Evolutionary conservation across 805 yeast species (phyloP).

Genomic region (Candida tammaniensis): DNA sequence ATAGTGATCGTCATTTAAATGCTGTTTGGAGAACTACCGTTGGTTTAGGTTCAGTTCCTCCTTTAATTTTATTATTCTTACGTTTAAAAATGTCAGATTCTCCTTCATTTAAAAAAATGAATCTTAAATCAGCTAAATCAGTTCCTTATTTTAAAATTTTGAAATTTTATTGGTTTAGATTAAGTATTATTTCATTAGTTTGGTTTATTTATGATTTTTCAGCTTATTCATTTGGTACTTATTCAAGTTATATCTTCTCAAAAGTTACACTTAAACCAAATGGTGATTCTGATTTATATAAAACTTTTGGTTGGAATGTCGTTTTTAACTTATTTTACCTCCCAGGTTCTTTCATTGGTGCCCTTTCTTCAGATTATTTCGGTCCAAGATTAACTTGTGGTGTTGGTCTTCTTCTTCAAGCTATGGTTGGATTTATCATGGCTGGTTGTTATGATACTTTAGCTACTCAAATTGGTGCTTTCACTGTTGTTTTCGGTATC

Average conservation of each 20-base stretch:
- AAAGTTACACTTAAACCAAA: constrained; percentile 44
- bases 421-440: constrained; percentile 78
- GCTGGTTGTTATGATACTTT: constrained; percentile 64
- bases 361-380: constrained; percentile 75
- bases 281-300: constrained; percentile 54
- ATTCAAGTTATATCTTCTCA: constrained; percentile 68
- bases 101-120: constrained; percentile 64
- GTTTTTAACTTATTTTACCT: constrained; percentile 84
- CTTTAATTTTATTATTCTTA: constrained; percentile 70
- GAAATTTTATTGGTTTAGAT: constrained; percentile 83
- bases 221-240: constrained; percentile 82
- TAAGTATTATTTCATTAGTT: constrained; percentile 64
- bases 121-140: constrained; percentile 54
- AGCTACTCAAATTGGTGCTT: constrained; percentile 64
- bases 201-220: constrained; percentile 94
- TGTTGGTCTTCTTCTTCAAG: constrained; percentile 70
- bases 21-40: constrained; percentile 91
- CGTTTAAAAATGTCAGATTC: constrained; percentile 77
- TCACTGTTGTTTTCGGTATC: constrained; percentile 85
- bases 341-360: constrained; percentile 90
- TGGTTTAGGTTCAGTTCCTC: constrained; percentile 89
- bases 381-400: constrained; percentile 86
- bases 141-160: constrained; percentile 69
- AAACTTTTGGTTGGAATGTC: constrained; percentile 88
- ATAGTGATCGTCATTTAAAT: constrained; percentile 62